These are phyloP conservation scores for Euphorbia celastroides DNA, from an alignment of 441 rosid species.

Conservation along the genomic window DNA sequence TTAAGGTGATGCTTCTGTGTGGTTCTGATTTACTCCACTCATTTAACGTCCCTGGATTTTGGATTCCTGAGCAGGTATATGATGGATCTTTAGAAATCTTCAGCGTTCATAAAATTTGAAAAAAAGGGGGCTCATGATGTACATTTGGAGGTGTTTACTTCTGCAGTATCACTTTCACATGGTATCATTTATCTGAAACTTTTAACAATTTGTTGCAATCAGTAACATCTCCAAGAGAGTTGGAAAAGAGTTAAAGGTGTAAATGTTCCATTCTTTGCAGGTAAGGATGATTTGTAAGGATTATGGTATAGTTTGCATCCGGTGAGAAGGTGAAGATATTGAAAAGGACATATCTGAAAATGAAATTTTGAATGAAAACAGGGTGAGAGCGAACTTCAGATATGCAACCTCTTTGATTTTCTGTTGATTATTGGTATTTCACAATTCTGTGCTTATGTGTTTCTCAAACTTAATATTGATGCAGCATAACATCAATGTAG, in stretches of 20 bases:
- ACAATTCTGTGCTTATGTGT: neutral
- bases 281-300: slow-evolving; percentile 59
- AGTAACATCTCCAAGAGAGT: too few species aligned
- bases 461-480: slow-evolving; percentile 4
- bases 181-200: too few species aligned
- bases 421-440: neutral
- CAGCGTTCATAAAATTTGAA: neutral
- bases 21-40: slow-evolving; percentile 91
- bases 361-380: slow-evolving; percentile 44
- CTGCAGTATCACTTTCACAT: neutral
- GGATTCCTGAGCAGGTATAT: slow-evolving; percentile 84
- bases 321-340: slow-evolving; percentile 71
- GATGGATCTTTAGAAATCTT: neutral
- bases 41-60: slow-evolving; percentile 64
- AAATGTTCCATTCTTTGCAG: slow-evolving; percentile 24
- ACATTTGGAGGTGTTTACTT: neutral
- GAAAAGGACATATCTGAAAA: slow-evolving; percentile 45
- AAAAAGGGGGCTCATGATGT: neutral
- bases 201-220: too few species aligned
- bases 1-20: slow-evolving; percentile 76
- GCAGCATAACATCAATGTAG: slow-evolving; percentile 50
- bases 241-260: too few species aligned
- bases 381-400: slow-evolving; percentile 29
- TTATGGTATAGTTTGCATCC: slow-evolving; percentile 78
- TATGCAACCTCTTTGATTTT: too few species aligned